Conservation (phyloP, 805 yeast genomes). For the Nakazawaea molendinolei region DNA sequence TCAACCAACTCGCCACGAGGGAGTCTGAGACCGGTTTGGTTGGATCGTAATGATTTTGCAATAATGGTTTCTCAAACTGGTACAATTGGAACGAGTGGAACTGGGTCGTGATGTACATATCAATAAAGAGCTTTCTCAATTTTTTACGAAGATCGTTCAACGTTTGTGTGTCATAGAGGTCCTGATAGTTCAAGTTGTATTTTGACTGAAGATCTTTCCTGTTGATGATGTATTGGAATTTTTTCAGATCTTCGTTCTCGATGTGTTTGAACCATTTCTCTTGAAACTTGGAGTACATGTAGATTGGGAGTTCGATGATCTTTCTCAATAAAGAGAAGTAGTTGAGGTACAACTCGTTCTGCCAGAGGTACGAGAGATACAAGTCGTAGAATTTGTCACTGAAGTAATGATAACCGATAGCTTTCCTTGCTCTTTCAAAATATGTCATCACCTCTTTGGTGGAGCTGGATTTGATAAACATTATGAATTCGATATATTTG, state of each 20-base stretch:
- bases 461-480: constrained; percentile 4
- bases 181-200: constrained; percentile 5
- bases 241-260: constrained; percentile 24
- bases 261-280: constrained; percentile 29
- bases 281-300: constrained; percentile 44
- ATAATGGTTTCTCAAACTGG: constrained; percentile 38
- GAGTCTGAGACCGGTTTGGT: constrained; percentile 21
- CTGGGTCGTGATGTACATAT: constrained; percentile 50
- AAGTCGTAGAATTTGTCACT: constrained; percentile 43
- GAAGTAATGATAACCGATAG: constrained; percentile 47
- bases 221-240: constrained; percentile 20
- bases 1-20: constrained; percentile 34
- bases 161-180: constrained; percentile 16
- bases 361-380: constrained; percentile 37
- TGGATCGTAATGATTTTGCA: constrained; percentile 31
- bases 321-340: constrained; percentile 39
- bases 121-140: constrained; percentile 42
- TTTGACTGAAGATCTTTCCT: constrained; percentile 16
- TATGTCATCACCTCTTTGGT: constrained; percentile 25
- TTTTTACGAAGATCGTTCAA: constrained; percentile 27
- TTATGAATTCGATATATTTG: constrained; percentile 28
- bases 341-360: constrained; percentile 21
- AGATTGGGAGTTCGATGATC: constrained; percentile 48
- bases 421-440: constrained; percentile 38
- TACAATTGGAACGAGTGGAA: constrained; percentile 42